Conservation (phyloP, 192 early-diverging fungal species). For the Lunasporangiospora selenospora region DNA sequence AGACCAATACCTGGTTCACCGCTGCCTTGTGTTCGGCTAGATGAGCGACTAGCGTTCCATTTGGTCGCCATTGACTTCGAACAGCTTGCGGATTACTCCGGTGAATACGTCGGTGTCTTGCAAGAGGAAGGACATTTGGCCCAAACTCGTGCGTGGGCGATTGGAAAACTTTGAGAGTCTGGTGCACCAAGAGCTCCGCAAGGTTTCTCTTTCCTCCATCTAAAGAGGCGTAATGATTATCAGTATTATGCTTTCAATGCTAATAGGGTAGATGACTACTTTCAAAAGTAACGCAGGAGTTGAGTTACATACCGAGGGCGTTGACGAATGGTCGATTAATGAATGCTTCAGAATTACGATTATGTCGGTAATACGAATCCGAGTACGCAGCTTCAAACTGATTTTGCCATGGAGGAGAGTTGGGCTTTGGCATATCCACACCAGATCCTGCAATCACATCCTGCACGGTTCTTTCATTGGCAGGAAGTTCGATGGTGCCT, state of each 20-base stretch:
- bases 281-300: too few relatives aligned
- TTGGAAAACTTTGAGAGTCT: slow-evolving; percentile 40
- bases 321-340: slow-evolving; percentile 8
- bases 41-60: slow-evolving; percentile 76
- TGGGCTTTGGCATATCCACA: slow-evolving; percentile 36
- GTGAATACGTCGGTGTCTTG: slow-evolving; percentile 32
- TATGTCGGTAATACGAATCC: not conserved
- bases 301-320: slow-evolving; percentile 21
- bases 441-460: slow-evolving; percentile 42
- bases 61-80: slow-evolving; percentile 33
- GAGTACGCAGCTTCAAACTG: slow-evolving; percentile 29
- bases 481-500: slow-evolving; percentile 48
- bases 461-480: slow-evolving; percentile 19
- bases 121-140: slow-evolving; percentile 14
- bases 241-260: too few relatives aligned
- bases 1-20: slow-evolving; percentile 72
- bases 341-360: slow-evolving; percentile 13
- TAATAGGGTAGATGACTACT: too few relatives aligned
- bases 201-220: slow-evolving; percentile 40
- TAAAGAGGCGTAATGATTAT: too few relatives aligned
- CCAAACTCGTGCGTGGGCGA: slow-evolving; percentile 45
- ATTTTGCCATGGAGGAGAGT: slow-evolving; percentile 25
- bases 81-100: slow-evolving; percentile 39
- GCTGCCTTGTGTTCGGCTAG: slow-evolving; percentile 85
- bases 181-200: slow-evolving; percentile 16